Evolutionary conservation across 2,329 filamentous ascomycete genomes (phyloP).

Genomic region (Trichoderma cornu-damae): DNA sequence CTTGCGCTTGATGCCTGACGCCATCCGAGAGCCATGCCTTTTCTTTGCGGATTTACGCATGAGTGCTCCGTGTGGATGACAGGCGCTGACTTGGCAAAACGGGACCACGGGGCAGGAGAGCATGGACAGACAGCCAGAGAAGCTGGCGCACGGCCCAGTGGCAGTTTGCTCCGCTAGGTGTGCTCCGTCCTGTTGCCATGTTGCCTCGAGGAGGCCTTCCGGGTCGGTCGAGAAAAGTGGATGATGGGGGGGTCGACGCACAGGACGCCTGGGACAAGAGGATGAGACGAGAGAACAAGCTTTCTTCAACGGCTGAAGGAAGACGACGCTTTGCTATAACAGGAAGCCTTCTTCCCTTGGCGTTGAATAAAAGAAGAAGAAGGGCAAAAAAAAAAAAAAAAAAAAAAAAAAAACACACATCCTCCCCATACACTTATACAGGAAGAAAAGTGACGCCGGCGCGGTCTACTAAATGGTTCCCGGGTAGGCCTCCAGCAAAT

Average conservation of each 20-base stretch:
- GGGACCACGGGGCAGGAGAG: neutral
- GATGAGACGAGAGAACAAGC: neutral
- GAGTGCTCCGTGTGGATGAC: neutral
- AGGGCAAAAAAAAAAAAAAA: too few relatives aligned
- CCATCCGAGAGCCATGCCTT: slow-evolving; percentile 2
- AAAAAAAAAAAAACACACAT: too few relatives aligned
- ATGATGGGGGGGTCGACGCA: neutral
- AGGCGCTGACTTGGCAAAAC: neutral
- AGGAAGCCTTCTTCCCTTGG: too few relatives aligned
- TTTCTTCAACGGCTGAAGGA: too few relatives aligned
- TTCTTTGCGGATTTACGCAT: neutral
- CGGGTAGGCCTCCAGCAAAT: too few relatives aligned
- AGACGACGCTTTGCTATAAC: too few relatives aligned
- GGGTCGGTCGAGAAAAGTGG: neutral
- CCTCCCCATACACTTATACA: too few relatives aligned
- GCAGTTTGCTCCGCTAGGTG: neutral
- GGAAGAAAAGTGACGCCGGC: too few relatives aligned
- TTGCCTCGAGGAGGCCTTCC: neutral
- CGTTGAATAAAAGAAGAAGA: too few relatives aligned
- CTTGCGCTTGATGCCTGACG: slow-evolving; percentile 7
- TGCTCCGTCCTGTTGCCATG: neutral
- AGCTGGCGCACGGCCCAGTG: too few relatives aligned
- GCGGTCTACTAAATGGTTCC: too few relatives aligned
- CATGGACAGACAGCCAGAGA: too few relatives aligned
- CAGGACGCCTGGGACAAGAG: neutral